Evolutionary conservation across 2,329 filamentous ascomycete genomes (phyloP).

Genomic region (Plenodomus lindquistii): DNA sequence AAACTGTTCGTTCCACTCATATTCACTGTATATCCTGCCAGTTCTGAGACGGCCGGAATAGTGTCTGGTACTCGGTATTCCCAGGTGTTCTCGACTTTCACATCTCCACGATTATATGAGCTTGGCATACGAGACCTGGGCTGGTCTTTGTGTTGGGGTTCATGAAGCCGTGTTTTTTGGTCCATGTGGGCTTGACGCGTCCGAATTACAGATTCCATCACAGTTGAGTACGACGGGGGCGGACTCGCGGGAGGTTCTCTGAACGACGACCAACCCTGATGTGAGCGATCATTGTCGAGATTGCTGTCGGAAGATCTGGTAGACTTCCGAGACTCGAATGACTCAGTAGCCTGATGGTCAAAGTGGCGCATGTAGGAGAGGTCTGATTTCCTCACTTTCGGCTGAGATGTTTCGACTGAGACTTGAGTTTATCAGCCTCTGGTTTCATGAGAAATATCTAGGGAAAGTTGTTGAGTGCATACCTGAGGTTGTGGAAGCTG

Average conservation of each 20-base stretch:
- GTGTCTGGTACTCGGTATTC: not conserved
- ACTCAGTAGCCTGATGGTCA: not conserved
- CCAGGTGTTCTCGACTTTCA: not conserved
- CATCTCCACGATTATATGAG: not conserved
- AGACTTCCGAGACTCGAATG: not conserved
- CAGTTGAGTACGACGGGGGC: not conserved
- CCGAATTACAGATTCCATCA: not conserved
- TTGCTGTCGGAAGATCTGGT: not conserved
- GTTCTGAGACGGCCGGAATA: conserved; percentile 4
- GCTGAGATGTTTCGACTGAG: no score
- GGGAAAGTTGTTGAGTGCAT: no score
- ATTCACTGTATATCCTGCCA: conserved; percentile 12
- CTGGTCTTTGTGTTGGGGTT: no score
- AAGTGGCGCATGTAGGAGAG: no score
- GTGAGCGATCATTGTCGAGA: not conserved
- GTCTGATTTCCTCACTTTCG: no score
- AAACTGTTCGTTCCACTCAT: conserved; percentile 23
- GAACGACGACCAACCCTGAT: not conserved
- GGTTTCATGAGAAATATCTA: no score
- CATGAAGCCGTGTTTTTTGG: not conserved
- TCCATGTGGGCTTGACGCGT: not conserved
- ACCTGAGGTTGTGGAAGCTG: not conserved
- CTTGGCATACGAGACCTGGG: no score
- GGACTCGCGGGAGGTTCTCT: not conserved
- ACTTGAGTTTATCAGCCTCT: no score